These are phyloP conservation scores for Annulohypoxylon nitens DNA, from an alignment of 495 filamentous ascomycete species.

Conservation along the genomic window DNA sequence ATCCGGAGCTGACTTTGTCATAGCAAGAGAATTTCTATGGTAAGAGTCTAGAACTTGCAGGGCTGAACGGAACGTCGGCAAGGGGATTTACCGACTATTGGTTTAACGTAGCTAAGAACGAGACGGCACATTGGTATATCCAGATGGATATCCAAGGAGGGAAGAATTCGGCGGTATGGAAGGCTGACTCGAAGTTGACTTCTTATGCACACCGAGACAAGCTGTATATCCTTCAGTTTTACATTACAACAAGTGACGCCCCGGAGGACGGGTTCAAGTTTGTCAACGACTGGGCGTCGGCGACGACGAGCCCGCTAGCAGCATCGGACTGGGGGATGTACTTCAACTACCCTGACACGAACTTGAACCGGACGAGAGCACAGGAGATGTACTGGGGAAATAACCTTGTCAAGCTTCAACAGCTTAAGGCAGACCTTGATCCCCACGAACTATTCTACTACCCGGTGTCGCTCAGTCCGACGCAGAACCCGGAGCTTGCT, in stretches of 20 bases:
- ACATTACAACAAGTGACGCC: slow-evolving; percentile 51
- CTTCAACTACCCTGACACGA: slow-evolving; percentile 62
- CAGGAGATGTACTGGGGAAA: slow-evolving; percentile 64
- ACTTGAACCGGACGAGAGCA: slow-evolving; percentile 54
- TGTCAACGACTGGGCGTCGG: slow-evolving; percentile 56
- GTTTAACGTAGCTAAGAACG: slow-evolving; percentile 54
- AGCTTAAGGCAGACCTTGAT: slow-evolving; percentile 68
- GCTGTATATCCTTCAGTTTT: slow-evolving; percentile 60
- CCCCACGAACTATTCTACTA: slow-evolving; percentile 73
- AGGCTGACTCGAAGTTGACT: slow-evolving; percentile 45
- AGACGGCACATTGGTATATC: slow-evolving; percentile 58
- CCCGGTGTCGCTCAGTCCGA: slow-evolving; percentile 67
- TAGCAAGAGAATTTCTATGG: slow-evolving; percentile 63
- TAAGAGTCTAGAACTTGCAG: slow-evolving; percentile 58
- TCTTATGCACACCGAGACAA: slow-evolving; percentile 60
- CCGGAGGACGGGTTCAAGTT: slow-evolving; percentile 54
- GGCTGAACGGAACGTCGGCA: slow-evolving; percentile 51
- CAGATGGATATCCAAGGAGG: slow-evolving; percentile 62
- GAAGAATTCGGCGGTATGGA: slow-evolving; percentile 58
- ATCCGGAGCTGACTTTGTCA: slow-evolving; percentile 27
- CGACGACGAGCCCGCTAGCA: slow-evolving; percentile 49
- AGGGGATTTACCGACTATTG: slow-evolving; percentile 58
- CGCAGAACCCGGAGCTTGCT: slow-evolving; percentile 24
- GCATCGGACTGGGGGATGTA: slow-evolving; percentile 60
- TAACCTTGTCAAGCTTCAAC: slow-evolving; percentile 64